These are phyloP conservation scores for Saccharum spontaneum DNA, from an alignment of 176 grass and related monocot species.

Conservation along the genomic window DNA sequence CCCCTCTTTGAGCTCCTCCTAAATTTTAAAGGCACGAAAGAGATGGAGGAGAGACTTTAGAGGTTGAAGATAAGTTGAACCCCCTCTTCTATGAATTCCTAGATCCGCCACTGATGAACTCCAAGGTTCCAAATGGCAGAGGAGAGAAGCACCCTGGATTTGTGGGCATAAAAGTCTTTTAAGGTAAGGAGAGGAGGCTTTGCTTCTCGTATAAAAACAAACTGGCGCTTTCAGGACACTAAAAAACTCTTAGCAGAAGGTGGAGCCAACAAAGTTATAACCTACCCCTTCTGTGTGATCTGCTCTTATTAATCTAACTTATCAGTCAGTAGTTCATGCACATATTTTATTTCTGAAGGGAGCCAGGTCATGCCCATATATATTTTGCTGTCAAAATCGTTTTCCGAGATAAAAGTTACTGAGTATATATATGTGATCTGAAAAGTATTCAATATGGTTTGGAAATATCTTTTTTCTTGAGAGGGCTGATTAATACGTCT, in stretches of 20 bases:
- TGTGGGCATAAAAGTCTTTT: conserved; percentile 32
- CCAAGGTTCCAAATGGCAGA: conserved; percentile 47
- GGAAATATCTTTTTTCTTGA: neutral
- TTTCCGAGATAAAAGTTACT: neutral
- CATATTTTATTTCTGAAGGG: neutral
- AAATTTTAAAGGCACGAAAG: too few species aligned
- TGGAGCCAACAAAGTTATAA: conserved; percentile 7
- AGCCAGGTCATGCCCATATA: neutral
- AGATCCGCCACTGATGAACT: too few species aligned
- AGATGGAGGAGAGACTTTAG: too few species aligned
- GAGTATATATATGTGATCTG: neutral
- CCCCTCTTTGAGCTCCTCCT: too few species aligned
- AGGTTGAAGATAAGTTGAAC: too few species aligned
- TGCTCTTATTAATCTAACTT: neutral
- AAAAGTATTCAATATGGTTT: neutral
- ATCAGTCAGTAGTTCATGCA: neutral
- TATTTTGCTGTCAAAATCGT: neutral
- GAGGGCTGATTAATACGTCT: neutral
- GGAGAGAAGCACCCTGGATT: conserved; percentile 3
- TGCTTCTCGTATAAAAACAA: conserved; percentile 33
- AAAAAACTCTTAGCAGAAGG: neutral
- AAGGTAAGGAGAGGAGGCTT: conserved; percentile 41
- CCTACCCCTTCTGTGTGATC: neutral
- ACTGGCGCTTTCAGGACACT: conserved; percentile 24
- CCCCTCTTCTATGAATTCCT: too few species aligned